phyloP scores from a whole-genome alignment of 202 grass and related monocot genomes.

The Musa balbisiana region DNA sequence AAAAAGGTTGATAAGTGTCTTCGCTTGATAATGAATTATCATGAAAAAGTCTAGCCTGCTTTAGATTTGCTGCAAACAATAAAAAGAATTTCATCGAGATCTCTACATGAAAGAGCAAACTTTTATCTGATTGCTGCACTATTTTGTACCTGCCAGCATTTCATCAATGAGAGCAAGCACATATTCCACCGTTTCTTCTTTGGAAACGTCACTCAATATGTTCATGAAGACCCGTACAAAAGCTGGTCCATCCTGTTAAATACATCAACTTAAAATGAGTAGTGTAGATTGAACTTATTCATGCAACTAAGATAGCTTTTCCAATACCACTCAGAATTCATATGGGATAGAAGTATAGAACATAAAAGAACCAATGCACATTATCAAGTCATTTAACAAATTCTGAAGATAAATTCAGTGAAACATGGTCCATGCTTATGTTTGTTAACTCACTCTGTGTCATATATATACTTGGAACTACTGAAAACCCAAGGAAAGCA shows the following conservation, averaged over 20 bases:
- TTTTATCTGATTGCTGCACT: not conserved
- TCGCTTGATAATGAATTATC: conserved; percentile 65
- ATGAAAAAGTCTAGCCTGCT: conserved; percentile 62
- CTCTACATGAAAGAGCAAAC: not conserved
- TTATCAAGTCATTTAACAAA: no score
- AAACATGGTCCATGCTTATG: no score
- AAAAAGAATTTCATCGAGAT: not conserved
- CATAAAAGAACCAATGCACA: no score
- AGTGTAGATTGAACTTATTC: not conserved
- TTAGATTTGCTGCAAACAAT: conserved; percentile 61
- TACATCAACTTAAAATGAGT: not conserved
- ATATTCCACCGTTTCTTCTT: conserved; percentile 96
- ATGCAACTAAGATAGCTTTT: not conserved
- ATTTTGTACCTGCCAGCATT: conserved; percentile 65
- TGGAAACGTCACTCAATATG: conserved; percentile 62
- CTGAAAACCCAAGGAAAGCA: no score
- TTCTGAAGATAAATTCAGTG: no score
- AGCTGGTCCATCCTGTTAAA: conserved; percentile 66
- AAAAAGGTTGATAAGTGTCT: conserved; percentile 85
- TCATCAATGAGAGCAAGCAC: conserved; percentile 93
- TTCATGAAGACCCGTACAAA: conserved; percentile 76
- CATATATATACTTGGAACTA: no score
- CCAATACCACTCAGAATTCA: not conserved
- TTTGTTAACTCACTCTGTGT: no score
- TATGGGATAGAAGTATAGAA: not conserved